Conservation (phyloP, 2,329 filamentous ascomycete genomes). For the Fusarium scirpi region DNA sequence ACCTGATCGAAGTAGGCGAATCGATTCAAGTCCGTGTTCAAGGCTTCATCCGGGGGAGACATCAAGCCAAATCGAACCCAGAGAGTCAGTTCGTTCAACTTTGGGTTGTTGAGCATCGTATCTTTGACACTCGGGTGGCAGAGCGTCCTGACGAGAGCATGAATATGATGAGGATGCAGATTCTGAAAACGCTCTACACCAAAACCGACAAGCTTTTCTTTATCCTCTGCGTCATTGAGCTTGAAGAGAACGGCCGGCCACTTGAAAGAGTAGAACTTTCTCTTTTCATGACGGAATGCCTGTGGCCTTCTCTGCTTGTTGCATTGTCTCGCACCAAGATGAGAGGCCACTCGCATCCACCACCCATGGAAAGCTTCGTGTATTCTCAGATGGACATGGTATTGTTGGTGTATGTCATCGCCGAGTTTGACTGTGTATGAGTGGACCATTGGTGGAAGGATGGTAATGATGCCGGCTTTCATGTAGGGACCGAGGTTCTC, state of each 20-base stretch:
- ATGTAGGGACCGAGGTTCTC: neutral
- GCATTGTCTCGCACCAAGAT: neutral
- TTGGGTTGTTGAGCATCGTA: neutral
- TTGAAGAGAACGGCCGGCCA: neutral
- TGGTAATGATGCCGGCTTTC: neutral
- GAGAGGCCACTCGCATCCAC: neutral
- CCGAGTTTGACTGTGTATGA: neutral
- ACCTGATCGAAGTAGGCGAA: constrained; percentile 44
- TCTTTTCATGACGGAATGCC: neutral
- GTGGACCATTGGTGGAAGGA: no score
- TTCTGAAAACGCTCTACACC: constrained; percentile 12
- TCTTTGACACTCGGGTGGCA: constrained; percentile 1
- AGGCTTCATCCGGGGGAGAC: neutral
- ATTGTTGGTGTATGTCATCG: neutral
- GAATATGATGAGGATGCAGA: neutral
- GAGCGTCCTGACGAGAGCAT: neutral
- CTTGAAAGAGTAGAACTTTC: neutral
- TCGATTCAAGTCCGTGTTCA: constrained; percentile 8
- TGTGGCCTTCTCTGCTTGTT: neutral
- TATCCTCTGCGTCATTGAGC: neutral
- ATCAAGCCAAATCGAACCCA: constrained; percentile 19
- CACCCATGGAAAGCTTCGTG: neutral
- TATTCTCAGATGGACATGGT: neutral
- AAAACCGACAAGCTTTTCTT: neutral
- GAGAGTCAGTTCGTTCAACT: constrained; percentile 17